Base-by-base conservation (phyloP, 1,284 basidiomycete species). In the Testicularia cyperi region DNA sequence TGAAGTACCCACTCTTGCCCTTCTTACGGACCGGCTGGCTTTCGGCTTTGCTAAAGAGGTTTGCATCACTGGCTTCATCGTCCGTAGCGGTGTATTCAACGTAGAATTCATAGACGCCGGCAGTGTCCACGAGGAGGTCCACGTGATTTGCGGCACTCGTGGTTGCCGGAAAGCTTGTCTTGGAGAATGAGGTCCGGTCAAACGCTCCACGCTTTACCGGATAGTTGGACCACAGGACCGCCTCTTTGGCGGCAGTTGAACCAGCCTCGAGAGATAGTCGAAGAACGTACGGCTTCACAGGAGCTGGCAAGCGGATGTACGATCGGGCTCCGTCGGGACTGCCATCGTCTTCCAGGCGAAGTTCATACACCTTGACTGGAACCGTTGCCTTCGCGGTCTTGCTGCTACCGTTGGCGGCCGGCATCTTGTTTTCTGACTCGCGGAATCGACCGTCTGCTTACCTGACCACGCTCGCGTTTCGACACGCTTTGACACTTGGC, bases 141-240 rank as follows among this genome's bases (percentile, higher is more conserved):
- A 71, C 54, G 6, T 32, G 44, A 34, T 55, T 61, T 6, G 47
- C 36, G 12, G 43, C 43, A 14, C 52, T 55, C 1, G 46, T 43
- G 2, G 39, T 37, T 10, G 57, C 45, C 10, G 47, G 25, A 35
- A 61, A 55, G 14, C 43, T 21, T 8, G 35, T 42, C 77, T 90
- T 83, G 8, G 83, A 81, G 77, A 89, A 91, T 30, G 79, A 82
- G 56, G 86, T 84, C 19, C 94, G 84, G 44, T 85, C 82, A 73
- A 96, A 98, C 4, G 29, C 29, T 13, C 78, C 79, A 21, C 88
- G 88, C 14, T 91, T 55, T 34, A 38, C 31, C 2, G 70, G 70
- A 29, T 60, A 69, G 48, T 70, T 71, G 16, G 70, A 66, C 51
- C 44, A 69, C 7, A 72, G 55, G 19, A 24, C 26, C 19, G 65